Base-by-base conservation (phyloP, 2,329 filamentous ascomycete genomes). In the Apiospora marii region DNA sequence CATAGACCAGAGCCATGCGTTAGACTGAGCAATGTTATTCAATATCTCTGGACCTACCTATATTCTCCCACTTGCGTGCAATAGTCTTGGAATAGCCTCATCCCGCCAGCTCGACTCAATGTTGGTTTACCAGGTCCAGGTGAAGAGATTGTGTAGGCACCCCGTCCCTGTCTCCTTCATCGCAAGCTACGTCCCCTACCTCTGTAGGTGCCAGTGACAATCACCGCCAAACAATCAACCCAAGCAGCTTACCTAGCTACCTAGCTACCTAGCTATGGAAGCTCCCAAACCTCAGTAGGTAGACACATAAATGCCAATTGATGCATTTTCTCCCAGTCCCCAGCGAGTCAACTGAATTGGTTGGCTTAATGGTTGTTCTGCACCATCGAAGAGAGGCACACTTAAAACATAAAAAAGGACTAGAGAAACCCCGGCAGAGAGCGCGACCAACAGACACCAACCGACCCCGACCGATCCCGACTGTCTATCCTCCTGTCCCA, bases 171-270 rank as follows among this genome's bases (percentile, higher is more conserved):
- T 5, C 16, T 16, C 16, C 34, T 41, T 13, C 8, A 4, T 19
- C n/a, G 4, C 10, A n/a, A 41, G 58, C 58, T 64, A 34, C 19
- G 58, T 64, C 58, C 58, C 58, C 58, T 41, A 64, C 53, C 53
- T 8, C 19, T n/a, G 19, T n/a, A 49, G n/a, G 46, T n/a, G 10
- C 22, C 46, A 12, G 10, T n/a, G 19, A 49, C 5, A n/a, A n/a
- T n/a, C 46, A 2, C 46, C 46, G 27, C 27, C 7, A 49, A 22
- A 49, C 22, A 49, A n/a, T 49, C 46, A 22, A 7, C 44, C 22
- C 22, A 49, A n/a, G n/a, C 22, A 48, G 22, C 16, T 19, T 41
- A 41, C 37, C 37, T 37, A 48, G 44, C 16, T 48, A 48, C 44
- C 44, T 22, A 30, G 27, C 14, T 58, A 34, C 30, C 30, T 37